Conservation (phyloP, 768 basidiomycete species). For the Russula dissimulans region DNA sequence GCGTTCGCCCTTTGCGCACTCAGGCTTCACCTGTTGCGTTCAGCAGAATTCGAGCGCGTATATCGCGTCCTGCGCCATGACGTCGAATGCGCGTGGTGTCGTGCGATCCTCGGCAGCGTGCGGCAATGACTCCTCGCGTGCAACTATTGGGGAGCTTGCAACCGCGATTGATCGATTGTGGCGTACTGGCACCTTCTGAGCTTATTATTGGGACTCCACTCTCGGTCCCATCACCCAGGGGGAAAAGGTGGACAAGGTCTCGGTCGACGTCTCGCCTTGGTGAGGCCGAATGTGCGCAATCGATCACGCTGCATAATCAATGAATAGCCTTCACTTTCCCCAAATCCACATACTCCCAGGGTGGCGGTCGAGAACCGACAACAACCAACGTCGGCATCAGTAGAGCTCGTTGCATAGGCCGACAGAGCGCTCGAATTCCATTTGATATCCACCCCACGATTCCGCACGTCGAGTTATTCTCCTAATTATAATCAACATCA, state of each 20-base stretch:
- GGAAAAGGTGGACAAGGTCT: not conserved
- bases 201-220: not conserved
- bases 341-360: not conserved
- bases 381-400: slow-evolving; percentile 1
- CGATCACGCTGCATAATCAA: not conserved
- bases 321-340: slow-evolving; percentile 5
- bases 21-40: not conserved
- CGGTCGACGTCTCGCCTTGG: not conserved
- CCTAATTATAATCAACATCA: not conserved
- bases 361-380: not conserved
- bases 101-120: not conserved
- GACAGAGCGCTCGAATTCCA: not conserved
- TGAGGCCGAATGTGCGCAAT: slow-evolving; percentile 1
- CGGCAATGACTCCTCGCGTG: not conserved
- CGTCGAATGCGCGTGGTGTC: not conserved
- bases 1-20: not conserved
- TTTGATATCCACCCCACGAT: not conserved
- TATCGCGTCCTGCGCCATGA: not conserved
- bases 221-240: not conserved
- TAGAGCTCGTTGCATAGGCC: slow-evolving; percentile 1
- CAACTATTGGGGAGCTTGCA: not conserved
- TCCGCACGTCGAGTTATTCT: not conserved
- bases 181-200: not conserved
- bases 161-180: slow-evolving; percentile 14
- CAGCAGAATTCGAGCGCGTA: not conserved